Evolutionary conservation across 1,284 basidiomycete species (phyloP), one percentile per base, ranked within the genome.

Genomic region (Cryptococcus sp.): DNA sequence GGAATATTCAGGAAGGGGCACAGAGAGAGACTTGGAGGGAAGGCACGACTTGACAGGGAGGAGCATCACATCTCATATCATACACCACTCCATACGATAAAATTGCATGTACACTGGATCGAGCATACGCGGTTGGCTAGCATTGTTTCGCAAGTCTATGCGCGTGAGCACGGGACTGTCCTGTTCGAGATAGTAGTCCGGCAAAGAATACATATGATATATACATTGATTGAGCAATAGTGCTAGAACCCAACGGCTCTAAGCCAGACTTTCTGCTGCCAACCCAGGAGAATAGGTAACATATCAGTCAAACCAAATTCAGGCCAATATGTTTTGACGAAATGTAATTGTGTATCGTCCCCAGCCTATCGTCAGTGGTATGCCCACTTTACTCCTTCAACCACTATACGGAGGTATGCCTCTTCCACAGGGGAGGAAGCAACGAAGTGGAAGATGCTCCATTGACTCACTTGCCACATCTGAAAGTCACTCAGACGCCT

Each of bases 281-380:
- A 97, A 46, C 86, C 84, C 18, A 97, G 77, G 16, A 97, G 70
- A 53, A 96, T 85, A 1, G 89, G 88, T 21, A 92, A 73, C 67
- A 96, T 83, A 63, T 98, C 89, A 49, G 83, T 79, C 4, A 98
- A 70, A 2, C 92, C 90, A 69, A 98, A 97, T 53, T 93, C 86
- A 0, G 96, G 96, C 96, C 96, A 99, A 70, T 87, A 94, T 0
- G 83, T 83, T 31, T 84, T 76, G n/a, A 85, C 82, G 73, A 97
- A 94, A 69, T 98, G 90, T n/a, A 98, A 77, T 61, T 93, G 90
- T 0, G 91, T 89, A 59, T 86, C 74, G 61, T 91, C 85, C 50
- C 80, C 86, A 60, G 72, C 46, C 59, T 61, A 42, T 2, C 13
- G n/a, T 45, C 19, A 18, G 39, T 25, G 58, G 31, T 50, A 34